These are phyloP conservation scores for Boletus austroedulis DNA, from an alignment of 1,284 basidiomycete genomes.

Conservation along the genomic window DNA sequence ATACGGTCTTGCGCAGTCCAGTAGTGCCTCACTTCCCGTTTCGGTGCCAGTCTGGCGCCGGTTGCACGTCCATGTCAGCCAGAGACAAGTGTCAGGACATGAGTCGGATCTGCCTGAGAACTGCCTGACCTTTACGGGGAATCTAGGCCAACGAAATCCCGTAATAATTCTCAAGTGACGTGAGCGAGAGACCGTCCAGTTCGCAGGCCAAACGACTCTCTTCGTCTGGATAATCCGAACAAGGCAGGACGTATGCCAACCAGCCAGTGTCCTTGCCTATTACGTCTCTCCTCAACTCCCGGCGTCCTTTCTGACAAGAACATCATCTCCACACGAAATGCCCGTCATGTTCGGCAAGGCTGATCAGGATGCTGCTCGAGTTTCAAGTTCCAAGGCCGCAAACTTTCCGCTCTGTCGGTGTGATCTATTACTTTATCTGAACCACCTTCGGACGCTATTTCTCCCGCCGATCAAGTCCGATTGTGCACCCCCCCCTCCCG, in stretches of 20 bases:
- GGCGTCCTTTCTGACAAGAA: conserved; percentile 24
- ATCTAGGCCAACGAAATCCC: conserved; percentile 5
- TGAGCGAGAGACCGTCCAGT: conserved; percentile 10
- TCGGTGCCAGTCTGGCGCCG: conserved; percentile 4
- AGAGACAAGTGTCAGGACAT: conserved; percentile 22
- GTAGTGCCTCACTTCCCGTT: conserved; percentile 1
- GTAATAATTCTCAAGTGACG: conserved; percentile 23
- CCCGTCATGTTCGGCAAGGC: conserved; percentile 35
- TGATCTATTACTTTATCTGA: conserved; percentile 37
- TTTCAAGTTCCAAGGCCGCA: conserved; percentile 36
- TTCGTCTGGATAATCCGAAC: conserved; percentile 7
- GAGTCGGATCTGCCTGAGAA: conserved; percentile 37
- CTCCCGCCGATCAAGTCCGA: conserved; percentile 38
- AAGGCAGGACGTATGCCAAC: not conserved
- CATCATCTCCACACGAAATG: conserved; percentile 16
- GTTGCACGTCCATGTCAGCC: conserved; percentile 20
- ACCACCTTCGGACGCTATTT: conserved; percentile 26
- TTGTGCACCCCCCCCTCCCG: conserved; percentile 23
- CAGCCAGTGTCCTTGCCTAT: not conserved
- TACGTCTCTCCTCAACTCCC: no score
- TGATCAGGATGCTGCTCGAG: conserved; percentile 30
- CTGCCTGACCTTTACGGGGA: conserved; percentile 14
- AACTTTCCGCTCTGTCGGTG: conserved; percentile 29
- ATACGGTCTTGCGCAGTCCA: not conserved
- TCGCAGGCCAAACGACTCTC: conserved; percentile 13